Conservation (phyloP, 1,139 yeast genomes). For the Suhomyces bokatorum region DNA sequence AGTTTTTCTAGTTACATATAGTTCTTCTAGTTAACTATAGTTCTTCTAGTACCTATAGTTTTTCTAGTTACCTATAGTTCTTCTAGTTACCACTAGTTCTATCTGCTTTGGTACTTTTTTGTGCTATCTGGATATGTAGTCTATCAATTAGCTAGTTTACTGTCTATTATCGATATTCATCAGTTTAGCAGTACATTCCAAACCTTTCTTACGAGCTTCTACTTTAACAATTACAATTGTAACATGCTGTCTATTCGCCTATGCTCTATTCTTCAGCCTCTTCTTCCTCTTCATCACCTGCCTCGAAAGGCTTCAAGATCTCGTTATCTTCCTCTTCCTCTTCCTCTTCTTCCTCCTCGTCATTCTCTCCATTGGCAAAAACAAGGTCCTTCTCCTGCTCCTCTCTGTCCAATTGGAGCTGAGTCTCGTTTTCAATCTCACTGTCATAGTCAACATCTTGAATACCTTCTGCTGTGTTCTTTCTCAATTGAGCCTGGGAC, state of each 20-base stretch:
- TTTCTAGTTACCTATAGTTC: too few relatives aligned
- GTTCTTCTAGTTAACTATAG: too few relatives aligned
- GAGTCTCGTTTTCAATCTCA: constrained; percentile 22
- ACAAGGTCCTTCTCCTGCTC: constrained; percentile 25
- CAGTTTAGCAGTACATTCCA: too few relatives aligned
- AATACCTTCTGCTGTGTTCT: constrained; percentile 20
- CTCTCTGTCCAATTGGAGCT: constrained; percentile 18
- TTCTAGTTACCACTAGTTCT: too few relatives aligned
- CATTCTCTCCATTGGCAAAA: constrained; percentile 47
- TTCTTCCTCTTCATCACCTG: constrained; percentile 18
- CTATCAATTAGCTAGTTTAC: too few relatives aligned
- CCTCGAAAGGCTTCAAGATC: constrained; percentile 12
- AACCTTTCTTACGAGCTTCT: too few relatives aligned
- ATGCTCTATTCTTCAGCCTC: not conserved
- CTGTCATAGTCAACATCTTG: constrained; percentile 21
- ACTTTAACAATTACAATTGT: too few relatives aligned
- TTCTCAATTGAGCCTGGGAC: constrained; percentile 40
- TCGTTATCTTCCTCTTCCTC: constrained; percentile 11
- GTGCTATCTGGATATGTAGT: too few relatives aligned
- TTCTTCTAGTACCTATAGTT: too few relatives aligned
- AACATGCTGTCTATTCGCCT: not conserved
- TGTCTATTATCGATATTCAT: too few relatives aligned
- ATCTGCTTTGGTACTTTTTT: too few relatives aligned
- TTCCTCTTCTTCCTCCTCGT: constrained; percentile 25
- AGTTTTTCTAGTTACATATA: too few relatives aligned